Conservation (phyloP, 2,329 filamentous ascomycete genomes). For the Hymenoscyphus repandus region DNA sequence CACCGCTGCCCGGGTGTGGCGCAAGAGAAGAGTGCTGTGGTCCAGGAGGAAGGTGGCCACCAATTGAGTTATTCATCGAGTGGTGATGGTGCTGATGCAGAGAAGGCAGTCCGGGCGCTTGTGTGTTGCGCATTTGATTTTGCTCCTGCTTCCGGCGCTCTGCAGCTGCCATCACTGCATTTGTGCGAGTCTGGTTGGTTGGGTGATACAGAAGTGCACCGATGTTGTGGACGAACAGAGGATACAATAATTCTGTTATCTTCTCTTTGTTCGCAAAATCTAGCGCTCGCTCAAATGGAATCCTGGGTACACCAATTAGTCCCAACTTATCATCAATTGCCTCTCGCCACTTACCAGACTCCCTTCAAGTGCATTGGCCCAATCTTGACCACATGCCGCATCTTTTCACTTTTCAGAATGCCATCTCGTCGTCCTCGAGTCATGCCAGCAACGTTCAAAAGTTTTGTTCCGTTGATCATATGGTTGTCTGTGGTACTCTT, state of each 20-base stretch:
- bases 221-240: slow-evolving; percentile 96
- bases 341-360: slow-evolving; percentile 67
- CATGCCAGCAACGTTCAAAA: slow-evolving; percentile 97
- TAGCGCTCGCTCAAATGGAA: slow-evolving; percentile 93
- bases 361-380: slow-evolving; percentile 98
- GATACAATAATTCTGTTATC: slow-evolving; percentile 92
- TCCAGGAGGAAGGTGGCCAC: slow-evolving; percentile 42
- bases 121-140: slow-evolving; percentile 57
- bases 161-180: slow-evolving; percentile 80
- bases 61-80: slow-evolving; percentile 56
- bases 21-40: slow-evolving; percentile 45
- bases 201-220: slow-evolving; percentile 90
- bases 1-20: slow-evolving; percentile 57
- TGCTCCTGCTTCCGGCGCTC: slow-evolving; percentile 71
- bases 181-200: slow-evolving; percentile 75
- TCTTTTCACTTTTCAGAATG: slow-evolving; percentile 96
- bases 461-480: slow-evolving; percentile 98
- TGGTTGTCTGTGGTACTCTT: slow-evolving; percentile 67
- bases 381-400: slow-evolving; percentile 96
- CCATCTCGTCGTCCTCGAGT: slow-evolving; percentile 91
- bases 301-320: slow-evolving; percentile 53
- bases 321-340: not conserved
- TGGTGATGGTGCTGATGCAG: slow-evolving; percentile 62
- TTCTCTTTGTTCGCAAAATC: slow-evolving; percentile 99
- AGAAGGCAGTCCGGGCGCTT: slow-evolving; percentile 57